phyloP scores from a whole-genome alignment of 192 early-diverging fungal species.

The Umbelopsis sp. region DNA sequence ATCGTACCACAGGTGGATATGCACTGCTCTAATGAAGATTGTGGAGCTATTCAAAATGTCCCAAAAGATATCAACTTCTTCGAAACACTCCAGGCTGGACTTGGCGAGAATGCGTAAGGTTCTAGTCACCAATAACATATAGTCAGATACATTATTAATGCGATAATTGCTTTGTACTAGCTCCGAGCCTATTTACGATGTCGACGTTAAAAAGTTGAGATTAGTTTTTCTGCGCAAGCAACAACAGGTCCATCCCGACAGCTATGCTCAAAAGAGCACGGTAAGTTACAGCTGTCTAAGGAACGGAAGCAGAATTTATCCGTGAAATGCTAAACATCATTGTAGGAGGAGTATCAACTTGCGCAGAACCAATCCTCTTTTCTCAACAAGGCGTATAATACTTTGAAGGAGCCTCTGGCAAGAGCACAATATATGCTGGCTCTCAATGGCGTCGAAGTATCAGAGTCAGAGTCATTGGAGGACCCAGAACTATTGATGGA shows the following conservation, averaged over 20 bases:
- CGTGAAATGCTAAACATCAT: not conserved
- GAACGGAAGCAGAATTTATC: not conserved
- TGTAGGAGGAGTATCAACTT: conserved; percentile 62
- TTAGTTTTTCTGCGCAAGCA: conserved; percentile 75
- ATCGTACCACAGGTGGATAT: conserved; percentile 45
- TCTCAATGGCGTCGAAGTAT: conserved; percentile 53
- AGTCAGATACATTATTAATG: not conserved
- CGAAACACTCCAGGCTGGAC: conserved; percentile 54
- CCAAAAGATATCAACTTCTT: conserved; percentile 57
- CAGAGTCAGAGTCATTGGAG: conserved; percentile 63
- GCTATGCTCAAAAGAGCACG: conserved; percentile 62
- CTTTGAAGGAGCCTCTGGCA: conserved; percentile 74
- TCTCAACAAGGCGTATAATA: conserved; percentile 87
- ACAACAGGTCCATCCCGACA: conserved; percentile 86
- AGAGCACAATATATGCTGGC: conserved; percentile 83
- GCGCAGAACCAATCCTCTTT: conserved; percentile 77
- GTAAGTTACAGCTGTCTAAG: conserved; percentile 35
- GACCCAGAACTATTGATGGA: conserved; percentile 82
- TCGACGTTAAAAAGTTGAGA: conserved; percentile 65
- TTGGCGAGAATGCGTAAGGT: conserved; percentile 29
- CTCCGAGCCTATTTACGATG: conserved; percentile 58
- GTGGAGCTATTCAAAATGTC: conserved; percentile 61
- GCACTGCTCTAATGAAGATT: conserved; percentile 62
- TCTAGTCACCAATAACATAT: not conserved
- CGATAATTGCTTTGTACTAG: conserved; percentile 25